phyloP scores from a whole-genome alignment of 2,329 filamentous ascomycete genomes.

The Ascosphaera pollenicola region DNA sequence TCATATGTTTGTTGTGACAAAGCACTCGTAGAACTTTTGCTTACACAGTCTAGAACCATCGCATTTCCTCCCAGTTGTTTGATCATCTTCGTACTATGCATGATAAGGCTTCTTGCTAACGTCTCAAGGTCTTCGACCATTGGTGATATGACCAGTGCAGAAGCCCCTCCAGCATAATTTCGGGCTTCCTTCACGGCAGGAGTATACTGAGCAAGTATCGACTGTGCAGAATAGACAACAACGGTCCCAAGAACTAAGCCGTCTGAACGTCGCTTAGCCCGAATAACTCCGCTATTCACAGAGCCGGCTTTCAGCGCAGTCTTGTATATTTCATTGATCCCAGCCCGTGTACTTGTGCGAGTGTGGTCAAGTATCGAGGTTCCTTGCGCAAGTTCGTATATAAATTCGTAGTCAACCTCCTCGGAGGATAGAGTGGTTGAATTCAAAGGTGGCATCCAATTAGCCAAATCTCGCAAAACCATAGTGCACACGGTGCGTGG shows the following conservation, averaged over 20 bases:
- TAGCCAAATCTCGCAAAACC: slow-evolving; percentile 46
- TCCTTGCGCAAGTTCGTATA: slow-evolving; percentile 57
- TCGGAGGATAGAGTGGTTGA: slow-evolving; percentile 51
- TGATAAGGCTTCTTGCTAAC: slow-evolving; percentile 54
- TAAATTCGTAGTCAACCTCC: slow-evolving; percentile 60
- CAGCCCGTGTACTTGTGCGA: slow-evolving; percentile 49
- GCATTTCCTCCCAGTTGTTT: slow-evolving; percentile 54
- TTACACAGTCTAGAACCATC: slow-evolving; percentile 60
- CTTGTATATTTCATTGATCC: slow-evolving; percentile 59
- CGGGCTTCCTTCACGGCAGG: slow-evolving; percentile 41
- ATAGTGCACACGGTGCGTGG: slow-evolving; percentile 47
- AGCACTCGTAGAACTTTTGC: slow-evolving; percentile 18
- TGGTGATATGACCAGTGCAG: slow-evolving; percentile 54
- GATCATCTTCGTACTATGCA: slow-evolving; percentile 64
- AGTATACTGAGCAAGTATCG: slow-evolving; percentile 44
- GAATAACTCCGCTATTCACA: slow-evolving; percentile 57
- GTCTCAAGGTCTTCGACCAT: slow-evolving; percentile 45
- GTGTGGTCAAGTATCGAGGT: slow-evolving; percentile 55
- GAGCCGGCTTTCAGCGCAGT: slow-evolving; percentile 44
- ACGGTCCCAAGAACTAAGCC: slow-evolving; percentile 54
- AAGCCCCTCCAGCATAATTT: slow-evolving; percentile 46
- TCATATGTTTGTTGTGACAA: not conserved
- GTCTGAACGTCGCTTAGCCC: slow-evolving; percentile 49
- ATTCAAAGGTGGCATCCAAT: slow-evolving; percentile 56
- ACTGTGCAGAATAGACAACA: slow-evolving; percentile 52